These are phyloP conservation scores for Ascosphaera acerosa DNA, from an alignment of 2,329 filamentous ascomycete genomes.

Conservation along the genomic window DNA sequence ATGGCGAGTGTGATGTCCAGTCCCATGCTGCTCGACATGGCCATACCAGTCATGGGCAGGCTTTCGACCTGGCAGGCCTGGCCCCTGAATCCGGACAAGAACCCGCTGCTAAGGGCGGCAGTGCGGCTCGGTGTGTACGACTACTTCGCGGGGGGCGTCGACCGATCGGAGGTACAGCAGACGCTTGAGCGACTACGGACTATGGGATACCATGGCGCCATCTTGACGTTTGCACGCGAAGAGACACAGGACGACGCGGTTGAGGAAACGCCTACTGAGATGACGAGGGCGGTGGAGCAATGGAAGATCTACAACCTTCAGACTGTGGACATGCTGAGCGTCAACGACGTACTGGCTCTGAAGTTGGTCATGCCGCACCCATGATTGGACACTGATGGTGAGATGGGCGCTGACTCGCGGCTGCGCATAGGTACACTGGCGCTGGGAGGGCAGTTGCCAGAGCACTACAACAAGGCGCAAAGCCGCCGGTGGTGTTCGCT, in stretches of 20 bases:
- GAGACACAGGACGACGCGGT: conserved; percentile 30
- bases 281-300: conserved; percentile 4
- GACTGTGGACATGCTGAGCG: conserved; percentile 35
- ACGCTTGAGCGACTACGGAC: conserved; percentile 41
- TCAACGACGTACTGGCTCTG: neutral
- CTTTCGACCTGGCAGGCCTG: conserved; percentile 43
- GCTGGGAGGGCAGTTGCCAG: neutral
- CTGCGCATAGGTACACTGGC: neutral
- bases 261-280: conserved; percentile 2
- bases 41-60: conserved; percentile 38
- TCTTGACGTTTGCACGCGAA: conserved; percentile 63
- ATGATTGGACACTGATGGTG: conserved; percentile 27
- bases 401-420: conserved; percentile 39
- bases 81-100: conserved; percentile 48
- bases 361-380: conserved; percentile 32
- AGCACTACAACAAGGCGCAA: neutral
- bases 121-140: conserved; percentile 68
- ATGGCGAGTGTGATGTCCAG: conserved; percentile 6
- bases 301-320: conserved; percentile 10
- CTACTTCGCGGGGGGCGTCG: conserved; percentile 76
- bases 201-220: conserved; percentile 61
- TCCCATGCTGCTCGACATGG: conserved; percentile 35
- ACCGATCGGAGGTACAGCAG: conserved; percentile 35
- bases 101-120: conserved; percentile 42
- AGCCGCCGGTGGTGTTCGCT: neutral